Base-by-base conservation (phyloP, 2,329 filamentous ascomycete genomes). In the Thielaviopsis cerberus region DNA sequence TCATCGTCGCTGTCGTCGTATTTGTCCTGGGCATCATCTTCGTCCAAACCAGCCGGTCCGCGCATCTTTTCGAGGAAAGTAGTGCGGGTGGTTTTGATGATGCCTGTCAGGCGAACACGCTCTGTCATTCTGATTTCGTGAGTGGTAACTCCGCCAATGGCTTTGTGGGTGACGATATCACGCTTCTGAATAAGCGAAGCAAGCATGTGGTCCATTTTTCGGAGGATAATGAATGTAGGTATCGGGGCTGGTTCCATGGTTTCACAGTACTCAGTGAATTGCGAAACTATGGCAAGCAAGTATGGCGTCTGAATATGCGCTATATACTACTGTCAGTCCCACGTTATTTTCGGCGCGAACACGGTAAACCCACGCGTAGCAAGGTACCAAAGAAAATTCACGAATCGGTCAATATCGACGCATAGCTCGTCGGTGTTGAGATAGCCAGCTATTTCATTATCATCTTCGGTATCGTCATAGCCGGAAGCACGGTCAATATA, bases 311-410 rank as follows among this genome's bases (percentile, higher is more conserved):
- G 41, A n/a, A 48, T 48, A n/a, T 22, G 41, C 6, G 41, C 41
- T 48, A 22, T 48, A 17, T 10, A 13, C 8, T 10, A 13, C 17
- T 4, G 34, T 41, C 17, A 41, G 34, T 41, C 15, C 17, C 3
- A 4, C n/a, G 37, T 20, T 45, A 45, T 5, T 20, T 20, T 4
- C 7, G 3, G 7, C 5, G 37, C 50, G 25, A 17, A 22, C 25
- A 54, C 24, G 15, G 24, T n/a, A 20, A 37, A 68, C 86, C 67
- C 74, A 89, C 88, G 88, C 23, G 90, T 95, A 10, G 86, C 88
- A 27, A 83, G 88, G 23, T 88, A 78, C 91, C 91, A 97, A 4
- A 95, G 71, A 7, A 94, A 78, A 68, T 94, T 85, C 17, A 94
- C 71, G 13, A 95, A 67, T 5, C 76, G 75, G 58, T 90, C 85